A percentile compares a stretch with the other conserved stretches of the same genome.
These are phyloP conservation scores for Fusarium fracticaudum DNA, from an alignment of 2,329 filamentous ascomycete species.

Conservation along the genomic window DNA sequence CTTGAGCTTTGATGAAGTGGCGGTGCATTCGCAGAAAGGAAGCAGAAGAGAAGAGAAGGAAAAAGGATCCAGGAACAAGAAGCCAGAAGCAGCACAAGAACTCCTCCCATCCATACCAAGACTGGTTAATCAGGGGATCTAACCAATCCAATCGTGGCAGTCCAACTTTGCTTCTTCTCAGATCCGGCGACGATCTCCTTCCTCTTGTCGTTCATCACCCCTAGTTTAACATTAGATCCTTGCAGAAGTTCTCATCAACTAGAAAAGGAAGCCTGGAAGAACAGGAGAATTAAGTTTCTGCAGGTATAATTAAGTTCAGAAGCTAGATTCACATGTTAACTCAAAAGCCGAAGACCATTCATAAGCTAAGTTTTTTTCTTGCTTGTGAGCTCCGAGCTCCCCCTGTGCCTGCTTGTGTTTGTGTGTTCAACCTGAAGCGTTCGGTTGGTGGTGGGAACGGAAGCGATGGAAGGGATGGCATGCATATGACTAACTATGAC, in stretches of 20 bases:
- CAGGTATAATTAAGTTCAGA: neutral
- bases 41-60: neutral
- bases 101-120: neutral
- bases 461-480: conserved; percentile 16
- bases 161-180: conserved; percentile 16
- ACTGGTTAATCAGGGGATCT: conserved; percentile 13
- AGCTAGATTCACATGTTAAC: neutral
- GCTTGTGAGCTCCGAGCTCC: neutral
- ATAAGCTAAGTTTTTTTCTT: neutral
- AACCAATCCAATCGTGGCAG: conserved; percentile 8
- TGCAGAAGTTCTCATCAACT: neutral
- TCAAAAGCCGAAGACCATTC: neutral
- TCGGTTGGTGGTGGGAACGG: neutral
- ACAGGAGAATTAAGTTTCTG: neutral
- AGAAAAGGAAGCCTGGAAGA: conserved; percentile 5
- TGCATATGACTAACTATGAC: conserved; percentile 18
- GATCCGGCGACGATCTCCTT: conserved; percentile 32
- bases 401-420: neutral
- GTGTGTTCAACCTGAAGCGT: conserved; percentile 23
- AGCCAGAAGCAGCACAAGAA: neutral
- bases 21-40: neutral
- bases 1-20: conserved; percentile 3
- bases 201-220: conserved; percentile 6
- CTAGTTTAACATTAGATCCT: conserved; percentile 4
- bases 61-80: conserved; percentile 1